These are phyloP conservation scores for Saposhnikovia divaricata DNA, from an alignment of 129 eudicot genomes.

Conservation along the genomic window DNA sequence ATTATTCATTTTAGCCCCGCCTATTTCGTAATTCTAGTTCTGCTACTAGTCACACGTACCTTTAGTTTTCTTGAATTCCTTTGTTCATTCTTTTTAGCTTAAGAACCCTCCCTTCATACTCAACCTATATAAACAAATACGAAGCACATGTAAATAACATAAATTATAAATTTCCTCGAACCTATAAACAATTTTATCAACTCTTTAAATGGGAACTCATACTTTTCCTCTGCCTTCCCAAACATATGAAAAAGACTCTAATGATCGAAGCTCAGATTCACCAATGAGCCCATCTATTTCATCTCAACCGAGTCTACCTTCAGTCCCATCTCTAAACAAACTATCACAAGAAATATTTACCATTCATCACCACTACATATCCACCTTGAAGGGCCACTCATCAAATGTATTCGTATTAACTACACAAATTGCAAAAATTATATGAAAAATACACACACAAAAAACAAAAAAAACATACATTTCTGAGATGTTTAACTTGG, in stretches of 20 bases:
- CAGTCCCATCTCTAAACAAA: not conserved
- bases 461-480: no score
- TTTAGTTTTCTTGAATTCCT: not conserved
- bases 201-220: not conserved
- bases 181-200: not conserved
- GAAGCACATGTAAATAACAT: not conserved
- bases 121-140: not conserved
- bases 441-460: no score
- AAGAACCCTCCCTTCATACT: not conserved
- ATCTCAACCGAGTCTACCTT: not conserved
- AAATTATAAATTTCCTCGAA: not conserved
- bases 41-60: not conserved
- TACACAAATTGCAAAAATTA: no score
- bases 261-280: not conserved
- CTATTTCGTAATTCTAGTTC: no score
- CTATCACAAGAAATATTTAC: not conserved
- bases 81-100: not conserved
- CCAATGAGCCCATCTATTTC: slow-evolving; percentile 2
- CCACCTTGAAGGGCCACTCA: slow-evolving; percentile 3
- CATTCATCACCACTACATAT: not conserved
- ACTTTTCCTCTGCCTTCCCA: not conserved
- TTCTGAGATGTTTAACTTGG: no score
- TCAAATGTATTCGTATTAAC: not conserved
- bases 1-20: no score
- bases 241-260: not conserved